Conservation (phyloP, 192 early-diverging fungal species). For the Podila epicladia region DNA sequence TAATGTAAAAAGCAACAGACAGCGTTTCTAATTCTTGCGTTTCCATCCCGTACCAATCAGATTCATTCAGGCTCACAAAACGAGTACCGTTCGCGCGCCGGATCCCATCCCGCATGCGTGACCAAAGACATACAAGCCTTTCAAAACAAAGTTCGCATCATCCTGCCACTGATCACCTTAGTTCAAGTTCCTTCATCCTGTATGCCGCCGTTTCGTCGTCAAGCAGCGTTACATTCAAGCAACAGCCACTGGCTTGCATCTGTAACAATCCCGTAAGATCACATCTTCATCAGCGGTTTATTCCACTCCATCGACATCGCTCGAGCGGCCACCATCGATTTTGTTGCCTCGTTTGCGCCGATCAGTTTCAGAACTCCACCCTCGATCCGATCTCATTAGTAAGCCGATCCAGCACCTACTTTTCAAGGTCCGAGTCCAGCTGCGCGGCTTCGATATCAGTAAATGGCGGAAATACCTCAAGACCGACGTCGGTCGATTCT, state of each 20-base stretch:
- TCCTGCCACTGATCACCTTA: constrained; percentile 6
- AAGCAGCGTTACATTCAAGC: constrained; percentile 13
- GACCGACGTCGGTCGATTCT: background rate
- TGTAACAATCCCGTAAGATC: constrained; percentile 17
- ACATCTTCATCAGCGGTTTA: background rate
- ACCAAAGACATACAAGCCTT: constrained; percentile 28
- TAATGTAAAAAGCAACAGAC: too few species aligned
- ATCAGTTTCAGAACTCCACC: background rate
- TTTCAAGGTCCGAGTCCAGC: constrained; percentile 2
- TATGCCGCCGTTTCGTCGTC: constrained; percentile 1
- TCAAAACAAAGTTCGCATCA: constrained; percentile 1
- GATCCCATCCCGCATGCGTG: constrained; percentile 17
- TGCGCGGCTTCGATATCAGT: constrained; percentile 6
- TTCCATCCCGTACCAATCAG: too few species aligned
- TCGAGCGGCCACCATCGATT: constrained; percentile 2
- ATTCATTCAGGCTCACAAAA: too few species aligned
- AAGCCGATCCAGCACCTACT: background rate
- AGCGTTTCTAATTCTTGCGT: too few species aligned
- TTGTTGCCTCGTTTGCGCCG: constrained; percentile 12
- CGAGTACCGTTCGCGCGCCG: constrained; percentile 7
- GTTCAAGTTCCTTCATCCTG: constrained; percentile 20
- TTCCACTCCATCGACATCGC: constrained; percentile 11
- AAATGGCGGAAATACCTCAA: background rate
- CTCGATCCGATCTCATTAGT: constrained; percentile 9
- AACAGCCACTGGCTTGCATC: constrained; percentile 4